Evolutionary conservation across 495 filamentous ascomycete genomes (phyloP).

Genomic region (Lophiostoma macrostomum): DNA sequence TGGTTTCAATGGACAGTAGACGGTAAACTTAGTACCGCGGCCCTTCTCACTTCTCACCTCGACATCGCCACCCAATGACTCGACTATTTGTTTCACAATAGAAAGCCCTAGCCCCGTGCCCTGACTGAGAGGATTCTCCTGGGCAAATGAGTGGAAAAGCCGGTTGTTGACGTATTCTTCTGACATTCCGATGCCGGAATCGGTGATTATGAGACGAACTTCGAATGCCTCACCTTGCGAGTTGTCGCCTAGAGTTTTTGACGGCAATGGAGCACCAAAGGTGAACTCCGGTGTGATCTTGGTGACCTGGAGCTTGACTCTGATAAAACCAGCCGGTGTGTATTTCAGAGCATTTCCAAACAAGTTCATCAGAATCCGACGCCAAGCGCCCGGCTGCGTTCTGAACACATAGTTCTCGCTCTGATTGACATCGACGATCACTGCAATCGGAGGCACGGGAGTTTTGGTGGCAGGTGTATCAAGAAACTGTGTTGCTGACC

Average conservation of each 20-base stretch:
- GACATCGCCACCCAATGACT: constrained; percentile 57
- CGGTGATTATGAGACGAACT: constrained; percentile 53
- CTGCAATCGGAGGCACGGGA: constrained; percentile 45
- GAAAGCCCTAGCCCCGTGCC: constrained; percentile 62
- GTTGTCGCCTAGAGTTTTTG: too few relatives aligned
- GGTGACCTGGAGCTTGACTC: constrained; percentile 54
- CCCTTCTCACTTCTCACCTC: constrained; percentile 56
- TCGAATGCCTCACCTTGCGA: constrained; percentile 32
- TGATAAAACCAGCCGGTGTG: constrained; percentile 58
- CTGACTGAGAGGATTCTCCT: constrained; percentile 62
- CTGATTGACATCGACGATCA: constrained; percentile 62
- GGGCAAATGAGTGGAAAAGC: constrained; percentile 67
- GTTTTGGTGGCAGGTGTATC: constrained; percentile 16
- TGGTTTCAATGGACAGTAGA: constrained; percentile 47
- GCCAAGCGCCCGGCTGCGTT: constrained; percentile 68
- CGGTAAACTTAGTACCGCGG: constrained; percentile 58
- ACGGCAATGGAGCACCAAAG: too few relatives aligned
- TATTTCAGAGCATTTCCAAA: constrained; percentile 77
- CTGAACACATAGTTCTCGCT: constrained; percentile 58
- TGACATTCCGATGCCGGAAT: constrained; percentile 68
- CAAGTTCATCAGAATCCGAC: constrained; percentile 76
- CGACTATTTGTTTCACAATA: constrained; percentile 65
- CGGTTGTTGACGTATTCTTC: constrained; percentile 64
- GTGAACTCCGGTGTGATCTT: too few relatives aligned
- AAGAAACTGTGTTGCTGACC: constrained; percentile 9